phyloP scores from a whole-genome alignment of 305 asterid genomes.

The Rubia balearica region DNA sequence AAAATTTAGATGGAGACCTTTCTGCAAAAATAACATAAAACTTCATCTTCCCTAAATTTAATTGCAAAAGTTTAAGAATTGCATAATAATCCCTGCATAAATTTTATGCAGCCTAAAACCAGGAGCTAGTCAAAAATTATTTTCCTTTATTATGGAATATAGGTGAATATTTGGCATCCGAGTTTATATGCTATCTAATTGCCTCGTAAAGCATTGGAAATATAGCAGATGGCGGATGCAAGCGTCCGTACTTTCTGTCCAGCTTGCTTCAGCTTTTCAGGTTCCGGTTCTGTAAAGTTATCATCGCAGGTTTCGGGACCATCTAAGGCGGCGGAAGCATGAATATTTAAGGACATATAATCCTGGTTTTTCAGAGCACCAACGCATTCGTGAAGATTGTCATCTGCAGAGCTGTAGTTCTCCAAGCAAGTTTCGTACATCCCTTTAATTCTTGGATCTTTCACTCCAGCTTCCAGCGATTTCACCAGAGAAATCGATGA shows the following conservation, averaged over 20 bases:
- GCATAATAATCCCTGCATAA: no score
- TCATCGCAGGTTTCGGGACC: slow-evolving; percentile 11
- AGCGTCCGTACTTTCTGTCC: not conserved
- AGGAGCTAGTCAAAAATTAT: no score
- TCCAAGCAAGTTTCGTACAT: slow-evolving; percentile 21
- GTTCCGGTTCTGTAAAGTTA: slow-evolving; percentile 5
- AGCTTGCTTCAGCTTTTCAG: slow-evolving; percentile 5
- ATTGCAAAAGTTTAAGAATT: no score
- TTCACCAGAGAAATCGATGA: not conserved
- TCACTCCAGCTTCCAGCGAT: not conserved
- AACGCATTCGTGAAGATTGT: slow-evolving; percentile 11
- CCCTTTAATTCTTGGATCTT: not conserved
- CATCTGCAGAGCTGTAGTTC: slow-evolving; percentile 11
- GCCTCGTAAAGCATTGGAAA: no score
- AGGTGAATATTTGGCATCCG: no score
- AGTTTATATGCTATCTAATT: no score
- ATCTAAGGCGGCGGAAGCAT: slow-evolving; percentile 8
- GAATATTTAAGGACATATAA: not conserved
- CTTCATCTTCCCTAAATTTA: no score
- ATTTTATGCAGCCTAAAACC: no score
- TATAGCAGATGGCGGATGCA: not conserved
- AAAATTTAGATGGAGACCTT: no score
- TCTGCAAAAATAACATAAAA: no score
- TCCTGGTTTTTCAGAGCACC: not conserved
- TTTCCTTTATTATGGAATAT: no score